A percentile compares a stretch with the other conserved stretches of the same genome.
phyloP scores from a whole-genome alignment of 257 asterid species.

The Przewalskia tangutica region DNA sequence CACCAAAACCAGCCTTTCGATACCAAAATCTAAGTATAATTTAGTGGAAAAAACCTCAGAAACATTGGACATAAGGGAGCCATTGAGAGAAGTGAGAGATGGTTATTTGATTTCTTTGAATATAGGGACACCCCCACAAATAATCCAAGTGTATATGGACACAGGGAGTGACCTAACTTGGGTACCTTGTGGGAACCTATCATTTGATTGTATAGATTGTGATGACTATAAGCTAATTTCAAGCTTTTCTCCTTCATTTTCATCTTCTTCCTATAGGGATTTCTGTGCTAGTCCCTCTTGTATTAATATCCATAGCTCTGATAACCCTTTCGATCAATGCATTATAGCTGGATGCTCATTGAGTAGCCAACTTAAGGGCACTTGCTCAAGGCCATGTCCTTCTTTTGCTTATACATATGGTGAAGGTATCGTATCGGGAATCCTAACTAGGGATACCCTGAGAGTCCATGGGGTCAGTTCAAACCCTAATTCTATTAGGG shows the following conservation, averaged over 20 bases:
- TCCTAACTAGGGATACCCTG: constrained; percentile 47
- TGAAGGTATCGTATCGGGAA: constrained; percentile 46
- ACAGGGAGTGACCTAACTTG: constrained; percentile 75
- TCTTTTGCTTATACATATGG: constrained; percentile 67
- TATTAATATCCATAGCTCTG: constrained; percentile 41
- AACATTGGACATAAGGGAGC: constrained; percentile 34
- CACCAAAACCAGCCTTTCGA: constrained; percentile 18
- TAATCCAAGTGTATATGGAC: constrained; percentile 48
- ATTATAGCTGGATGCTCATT: constrained; percentile 49
- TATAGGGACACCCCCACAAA: constrained; percentile 64
- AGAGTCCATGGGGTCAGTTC: constrained; percentile 27
- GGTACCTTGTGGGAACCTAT: constrained; percentile 63
- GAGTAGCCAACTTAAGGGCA: constrained; percentile 28
- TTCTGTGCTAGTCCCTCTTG: constrained; percentile 44
- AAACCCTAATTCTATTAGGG: constrained; percentile 25
- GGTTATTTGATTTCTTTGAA: constrained; percentile 55
- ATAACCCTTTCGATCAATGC: constrained; percentile 48
- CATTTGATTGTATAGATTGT: constrained; percentile 61
- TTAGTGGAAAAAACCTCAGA: constrained; percentile 12
- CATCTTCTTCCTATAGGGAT: constrained; percentile 43
- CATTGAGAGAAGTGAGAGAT: constrained; percentile 45
- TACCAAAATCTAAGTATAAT: constrained; percentile 19
- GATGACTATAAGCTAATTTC: constrained; percentile 23
- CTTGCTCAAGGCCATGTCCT: constrained; percentile 70
- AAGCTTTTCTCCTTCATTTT: constrained; percentile 38